phyloP scores from a whole-genome alignment of 2,329 filamentous ascomycete species.

The Fusarium kyushuense region DNA sequence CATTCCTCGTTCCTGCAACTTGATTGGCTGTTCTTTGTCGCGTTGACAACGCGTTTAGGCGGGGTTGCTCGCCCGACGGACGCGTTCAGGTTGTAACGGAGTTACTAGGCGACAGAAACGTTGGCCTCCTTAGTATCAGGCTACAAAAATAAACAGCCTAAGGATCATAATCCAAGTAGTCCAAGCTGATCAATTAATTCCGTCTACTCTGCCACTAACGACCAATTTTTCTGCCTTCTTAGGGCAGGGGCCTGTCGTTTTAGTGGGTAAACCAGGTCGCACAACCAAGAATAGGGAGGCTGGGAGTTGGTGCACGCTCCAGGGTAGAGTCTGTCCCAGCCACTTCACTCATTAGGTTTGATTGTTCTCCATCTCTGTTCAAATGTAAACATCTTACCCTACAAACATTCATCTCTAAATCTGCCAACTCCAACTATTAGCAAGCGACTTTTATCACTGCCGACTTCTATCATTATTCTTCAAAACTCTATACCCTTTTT shows the following conservation, averaged over 20 bases:
- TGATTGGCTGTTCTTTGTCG: constrained; percentile 47
- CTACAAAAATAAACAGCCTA: too few relatives aligned
- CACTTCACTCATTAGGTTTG: constrained; percentile 40
- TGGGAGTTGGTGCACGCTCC: constrained; percentile 44
- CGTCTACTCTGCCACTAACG: too few relatives aligned
- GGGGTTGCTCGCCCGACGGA: constrained; percentile 41
- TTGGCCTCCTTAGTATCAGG: too few relatives aligned
- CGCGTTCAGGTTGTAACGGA: constrained; percentile 26
- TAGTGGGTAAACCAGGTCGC: constrained; percentile 35
- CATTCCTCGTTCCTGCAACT: constrained; percentile 8
- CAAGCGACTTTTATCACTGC: constrained; percentile 41
- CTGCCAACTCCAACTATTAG: constrained; percentile 44
- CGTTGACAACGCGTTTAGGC: constrained; percentile 50
- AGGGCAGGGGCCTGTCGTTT: constrained; percentile 10
- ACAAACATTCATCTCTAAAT: constrained; percentile 44
- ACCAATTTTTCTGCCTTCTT: too few relatives aligned
- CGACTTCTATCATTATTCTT: constrained; percentile 26
- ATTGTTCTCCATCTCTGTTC: constrained; percentile 40
- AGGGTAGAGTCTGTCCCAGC: constrained; percentile 48
- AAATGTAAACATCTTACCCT: constrained; percentile 43
- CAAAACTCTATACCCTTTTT: constrained; percentile 5
- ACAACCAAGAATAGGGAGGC: constrained; percentile 43
- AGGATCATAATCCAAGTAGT: too few relatives aligned
- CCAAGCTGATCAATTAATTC: too few relatives aligned
- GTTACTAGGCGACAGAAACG: too few relatives aligned